Base-by-base conservation (phyloP, 768 basidiomycete genomes). In the Collybia sp. region DNA sequence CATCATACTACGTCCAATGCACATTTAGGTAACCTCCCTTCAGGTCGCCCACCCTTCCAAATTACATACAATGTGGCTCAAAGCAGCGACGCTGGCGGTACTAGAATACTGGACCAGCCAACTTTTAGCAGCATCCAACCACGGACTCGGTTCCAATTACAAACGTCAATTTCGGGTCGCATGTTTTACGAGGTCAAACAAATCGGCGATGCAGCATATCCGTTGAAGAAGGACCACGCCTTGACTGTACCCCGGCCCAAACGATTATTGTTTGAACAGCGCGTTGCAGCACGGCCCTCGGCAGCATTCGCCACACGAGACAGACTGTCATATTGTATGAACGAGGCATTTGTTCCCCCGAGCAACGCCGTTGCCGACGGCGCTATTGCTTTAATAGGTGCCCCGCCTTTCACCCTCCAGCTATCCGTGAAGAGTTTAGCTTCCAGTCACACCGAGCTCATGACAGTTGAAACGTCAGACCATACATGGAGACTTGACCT, bases 31-130 rank as follows among this genome's bases (percentile, higher is more conserved):
- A 18, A 39, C 25, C n/a, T 25, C n/a, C 19, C 13, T 36, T 19
- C 55, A 88, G 93, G 93, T 42, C 82, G 83, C 16, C 83, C 91
- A n/a, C 93, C 93, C 0, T 97, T 94, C 77, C 85, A 95, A 60
- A 83, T 95, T 51, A 85, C 80, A 76, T 96, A 94, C 64, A 88
- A 90, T 53, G 80, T 92, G 44, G 89, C 85, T 1, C 76, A 79
- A 59, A 75, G 83, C 43, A 75, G 70, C 44, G 85, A 84, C 8
- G 68, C 70, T 13, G 86, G 88, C 3, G 84, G 80, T 5, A 86
- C 81, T 1, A 79, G 72, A 50, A 72, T 91, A 40, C 67, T 88
- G 25, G 87, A 83, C 47, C 86, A 89, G 52, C 83, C 85, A 1
- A 82, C 79, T 1, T 85, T 93, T 69, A 90, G 83, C 63, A 91